Percentiles rank a stretch among this genome's conserved stretches.
Conservation (phyloP, 345 rosid species). For the Linum lewisii region DNA sequence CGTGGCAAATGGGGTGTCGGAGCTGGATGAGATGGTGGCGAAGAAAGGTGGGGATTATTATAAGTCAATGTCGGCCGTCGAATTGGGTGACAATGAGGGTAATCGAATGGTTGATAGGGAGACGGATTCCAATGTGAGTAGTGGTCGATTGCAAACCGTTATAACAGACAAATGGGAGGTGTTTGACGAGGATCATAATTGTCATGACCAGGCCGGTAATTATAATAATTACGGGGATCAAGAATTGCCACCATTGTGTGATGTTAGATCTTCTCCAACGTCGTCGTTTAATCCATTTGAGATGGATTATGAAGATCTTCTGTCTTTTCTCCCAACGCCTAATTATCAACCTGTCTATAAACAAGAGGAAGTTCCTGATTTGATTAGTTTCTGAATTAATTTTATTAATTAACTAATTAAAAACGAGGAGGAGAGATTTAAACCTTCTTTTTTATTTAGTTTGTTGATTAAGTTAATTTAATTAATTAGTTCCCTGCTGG, state of each 20-base stretch:
- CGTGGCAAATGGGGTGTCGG: constrained; percentile 13
- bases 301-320: not conserved
- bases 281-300: not conserved
- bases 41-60: not conserved
- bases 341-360: not conserved
- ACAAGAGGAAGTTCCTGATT: not conserved
- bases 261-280: not conserved
- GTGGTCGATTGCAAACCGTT: constrained; percentile 24
- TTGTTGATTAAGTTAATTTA: too few relatives aligned
- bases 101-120: constrained; percentile 1
- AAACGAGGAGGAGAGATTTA: too few relatives aligned
- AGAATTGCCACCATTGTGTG: not conserved
- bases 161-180: constrained; percentile 54
- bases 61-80: not conserved
- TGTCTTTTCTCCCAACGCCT: not conserved
- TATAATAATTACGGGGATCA: too few relatives aligned
- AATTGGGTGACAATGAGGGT: not conserved
- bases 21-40: not conserved
- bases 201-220: not conserved
- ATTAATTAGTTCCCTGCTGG: too few relatives aligned
- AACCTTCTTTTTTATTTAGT: too few relatives aligned
- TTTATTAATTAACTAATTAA: too few relatives aligned
- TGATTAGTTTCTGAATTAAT: not conserved
- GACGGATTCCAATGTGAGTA: constrained; percentile 3
- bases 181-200: constrained; percentile 33